Conservation (phyloP, 345 rosid species). For the Eucalyptus sp. region DNA sequence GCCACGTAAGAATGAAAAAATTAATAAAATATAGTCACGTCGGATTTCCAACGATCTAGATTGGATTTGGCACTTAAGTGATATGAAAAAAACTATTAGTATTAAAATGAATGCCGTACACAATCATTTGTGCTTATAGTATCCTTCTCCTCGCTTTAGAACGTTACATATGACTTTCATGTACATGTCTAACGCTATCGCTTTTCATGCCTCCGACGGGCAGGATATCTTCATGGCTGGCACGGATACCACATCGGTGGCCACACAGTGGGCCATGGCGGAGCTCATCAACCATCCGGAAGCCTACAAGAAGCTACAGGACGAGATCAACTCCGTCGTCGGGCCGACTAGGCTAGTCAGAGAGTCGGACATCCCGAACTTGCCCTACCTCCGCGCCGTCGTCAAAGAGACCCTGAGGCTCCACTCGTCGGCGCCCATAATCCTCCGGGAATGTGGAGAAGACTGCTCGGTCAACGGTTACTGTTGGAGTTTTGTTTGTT, state of each 20-base stretch:
- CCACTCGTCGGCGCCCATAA: constrained; percentile 4
- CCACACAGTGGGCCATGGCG: constrained; percentile 19
- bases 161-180: neutral
- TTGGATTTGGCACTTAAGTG: fast-evolving
- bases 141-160: no score
- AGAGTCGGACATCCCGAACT: constrained; percentile 8
- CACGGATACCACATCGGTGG: constrained; percentile 3
- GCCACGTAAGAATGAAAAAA: fast-evolving
- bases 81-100: fast-evolving
- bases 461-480: constrained; percentile 21
- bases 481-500: no score
- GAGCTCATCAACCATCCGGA: constrained; percentile 10
- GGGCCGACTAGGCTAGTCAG: constrained; percentile 1
- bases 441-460: neutral
- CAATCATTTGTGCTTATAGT: fast-evolving
- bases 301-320: constrained; percentile 1
- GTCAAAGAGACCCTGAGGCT: constrained; percentile 13
- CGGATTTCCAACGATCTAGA: fast-evolving
- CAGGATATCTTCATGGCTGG: constrained; percentile 1
- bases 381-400: constrained; percentile 15
- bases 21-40: no score
- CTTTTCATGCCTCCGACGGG: neutral
- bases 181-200: neutral
- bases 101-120: no score
- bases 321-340: constrained; percentile 4